Conservation (phyloP, 495 filamentous ascomycete genomes). For the Lepidopterella palustris region DNA sequence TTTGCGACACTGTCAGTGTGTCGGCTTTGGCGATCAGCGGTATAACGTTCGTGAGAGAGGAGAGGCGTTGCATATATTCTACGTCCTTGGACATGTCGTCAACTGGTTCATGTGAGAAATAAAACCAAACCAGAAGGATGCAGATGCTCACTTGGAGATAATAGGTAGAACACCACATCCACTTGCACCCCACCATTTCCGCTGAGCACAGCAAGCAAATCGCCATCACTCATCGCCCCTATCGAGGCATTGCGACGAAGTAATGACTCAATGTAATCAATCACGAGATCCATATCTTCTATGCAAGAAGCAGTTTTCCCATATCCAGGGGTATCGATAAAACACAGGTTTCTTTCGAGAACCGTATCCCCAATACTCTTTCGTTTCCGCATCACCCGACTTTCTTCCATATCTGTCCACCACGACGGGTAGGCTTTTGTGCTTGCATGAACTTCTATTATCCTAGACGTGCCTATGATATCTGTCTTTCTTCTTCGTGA, state of each 20-base stretch:
- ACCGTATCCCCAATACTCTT: conserved; percentile 78
- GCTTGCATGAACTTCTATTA: conserved; percentile 85
- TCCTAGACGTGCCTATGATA: conserved; percentile 34
- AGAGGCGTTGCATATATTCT: conserved; percentile 67
- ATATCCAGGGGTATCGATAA: conserved; percentile 85
- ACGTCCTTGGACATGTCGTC: conserved; percentile 68
- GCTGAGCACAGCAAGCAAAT: conserved; percentile 72
- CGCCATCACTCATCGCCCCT: conserved; percentile 55
- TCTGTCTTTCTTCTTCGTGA: conserved; percentile 29
- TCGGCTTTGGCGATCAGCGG: conserved; percentile 79
- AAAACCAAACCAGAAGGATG: background rate
- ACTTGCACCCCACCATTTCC: conserved; percentile 85
- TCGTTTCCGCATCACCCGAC: conserved; percentile 58
- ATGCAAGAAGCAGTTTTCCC: conserved; percentile 54
- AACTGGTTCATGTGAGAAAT: conserved; percentile 31
- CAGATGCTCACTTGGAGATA: conserved; percentile 53
- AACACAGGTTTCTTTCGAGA: conserved; percentile 89
- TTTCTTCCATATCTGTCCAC: conserved; percentile 89
- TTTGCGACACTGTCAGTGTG: conserved; percentile 52
- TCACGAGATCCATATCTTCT: conserved; percentile 61
- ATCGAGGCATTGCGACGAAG: conserved; percentile 58
- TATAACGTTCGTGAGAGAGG: conserved; percentile 77
- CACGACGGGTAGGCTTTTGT: conserved; percentile 87
- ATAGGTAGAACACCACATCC: conserved; percentile 79
- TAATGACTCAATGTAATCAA: conserved; percentile 71